These are phyloP conservation scores for Neocatenulostroma microsporum DNA, from an alignment of 2,329 filamentous ascomycete genomes.

Conservation along the genomic window DNA sequence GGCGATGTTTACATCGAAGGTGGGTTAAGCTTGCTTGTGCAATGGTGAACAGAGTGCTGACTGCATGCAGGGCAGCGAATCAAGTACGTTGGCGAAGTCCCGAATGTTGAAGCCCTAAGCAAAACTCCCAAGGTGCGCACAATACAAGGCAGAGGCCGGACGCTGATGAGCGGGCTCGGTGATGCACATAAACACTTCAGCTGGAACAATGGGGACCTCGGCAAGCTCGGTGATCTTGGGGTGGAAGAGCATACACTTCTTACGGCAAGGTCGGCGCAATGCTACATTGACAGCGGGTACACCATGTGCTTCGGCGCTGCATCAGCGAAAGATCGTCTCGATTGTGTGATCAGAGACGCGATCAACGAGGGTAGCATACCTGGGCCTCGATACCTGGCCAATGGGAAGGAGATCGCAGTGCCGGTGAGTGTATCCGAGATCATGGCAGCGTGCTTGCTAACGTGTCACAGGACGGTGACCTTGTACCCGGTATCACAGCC, in stretches of 20 bases:
- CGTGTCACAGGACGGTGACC: constrained; percentile 31
- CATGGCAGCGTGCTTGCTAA: not conserved
- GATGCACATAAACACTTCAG: constrained; percentile 45
- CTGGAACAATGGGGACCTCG: constrained; percentile 42
- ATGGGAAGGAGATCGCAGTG: constrained; percentile 43
- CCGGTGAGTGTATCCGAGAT: constrained; percentile 21
- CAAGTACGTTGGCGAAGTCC: constrained; percentile 29
- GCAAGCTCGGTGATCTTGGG: constrained; percentile 34
- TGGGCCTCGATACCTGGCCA: constrained; percentile 43
- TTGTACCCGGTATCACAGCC: constrained; percentile 37
- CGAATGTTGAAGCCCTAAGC: constrained; percentile 23
- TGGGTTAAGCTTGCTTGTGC: constrained; percentile 10
- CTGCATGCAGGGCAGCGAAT: constrained; percentile 26
- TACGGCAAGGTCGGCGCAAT: constrained; percentile 37
- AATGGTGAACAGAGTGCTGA: not conserved
- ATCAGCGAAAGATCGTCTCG: constrained; percentile 40
- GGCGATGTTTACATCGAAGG: constrained; percentile 37
- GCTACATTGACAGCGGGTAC: constrained; percentile 44
- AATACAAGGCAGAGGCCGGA: constrained; percentile 36
- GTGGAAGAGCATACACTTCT: constrained; percentile 44
- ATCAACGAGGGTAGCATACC: constrained; percentile 44
- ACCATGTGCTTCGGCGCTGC: constrained; percentile 46
- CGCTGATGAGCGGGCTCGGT: constrained; percentile 44
- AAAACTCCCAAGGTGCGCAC: constrained; percentile 30
- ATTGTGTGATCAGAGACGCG: constrained; percentile 41